Evolutionary conservation across 208 protist genomes (phyloP), one percentile per base, ranked within the genome.

Genomic region (Wallacemonas sp.): DNA sequence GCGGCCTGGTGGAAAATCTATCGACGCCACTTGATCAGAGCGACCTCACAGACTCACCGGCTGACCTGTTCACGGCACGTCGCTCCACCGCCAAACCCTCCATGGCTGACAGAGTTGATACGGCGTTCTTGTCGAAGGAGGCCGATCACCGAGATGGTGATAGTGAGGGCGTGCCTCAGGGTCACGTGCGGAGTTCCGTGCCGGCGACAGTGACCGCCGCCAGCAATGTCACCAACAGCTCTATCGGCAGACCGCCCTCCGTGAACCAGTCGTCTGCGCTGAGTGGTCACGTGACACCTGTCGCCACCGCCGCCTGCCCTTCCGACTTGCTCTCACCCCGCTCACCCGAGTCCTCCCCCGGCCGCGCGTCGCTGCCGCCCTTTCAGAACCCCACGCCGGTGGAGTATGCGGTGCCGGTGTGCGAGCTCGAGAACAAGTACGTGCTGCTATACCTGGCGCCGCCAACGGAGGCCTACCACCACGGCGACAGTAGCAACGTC

Each of bases 381-480:
- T 19, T 57, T 26, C 50, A 32, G 5, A 15, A 65, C 1, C 54
- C 59, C 17, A 57, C 68, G 27, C 64, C 53, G 3, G 52, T 79
- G 15, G 75, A 80, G 69, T 75, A 78, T 63, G 68, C 64, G 29
- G 78, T 87, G 46, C 81, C 85, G 1, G 78, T 74, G 1, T 70
- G 65, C 6, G 69, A 64, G 21, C 54, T 92, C 17, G 42, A 73
- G 1, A 80, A 78, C 3, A 89, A 85, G 68, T 92, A 92, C 61
- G 80, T 92, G 15, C 68, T 92, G 19, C 39, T 92, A 0, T 89
- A 82, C 53, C 59, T 92, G 15, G 54, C 71, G 3, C 58, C 75
- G 1, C 73, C 79, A 5, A 57, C 24, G 9, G 50, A 57, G 50
- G 13, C 26, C 6, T n/a, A n/a, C n/a, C 26, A n/a, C 9, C 3